These are phyloP conservation scores for Phytophthora citrophthora DNA, from an alignment of 352 stramenopile genomes.

Conservation along the genomic window DNA sequence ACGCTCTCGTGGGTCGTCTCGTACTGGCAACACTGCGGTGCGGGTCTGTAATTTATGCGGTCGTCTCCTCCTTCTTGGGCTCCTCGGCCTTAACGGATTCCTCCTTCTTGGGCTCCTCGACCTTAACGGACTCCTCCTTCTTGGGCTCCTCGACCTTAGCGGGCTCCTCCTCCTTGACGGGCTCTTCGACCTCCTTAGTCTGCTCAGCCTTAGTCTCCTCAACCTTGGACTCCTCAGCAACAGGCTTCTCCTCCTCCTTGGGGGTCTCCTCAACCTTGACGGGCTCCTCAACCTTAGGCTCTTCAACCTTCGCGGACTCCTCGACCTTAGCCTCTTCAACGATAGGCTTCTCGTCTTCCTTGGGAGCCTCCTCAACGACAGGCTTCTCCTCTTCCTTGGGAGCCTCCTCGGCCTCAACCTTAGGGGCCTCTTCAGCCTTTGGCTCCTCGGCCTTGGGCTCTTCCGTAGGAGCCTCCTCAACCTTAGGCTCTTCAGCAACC, in stretches of 20 bases:
- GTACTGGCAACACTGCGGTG: conserved; percentile 14
- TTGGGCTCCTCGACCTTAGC: conserved; percentile 16
- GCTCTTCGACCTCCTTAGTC: background rate
- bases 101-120: conserved; percentile 24
- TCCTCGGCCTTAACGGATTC: conserved; percentile 14
- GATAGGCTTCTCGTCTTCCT: background rate
- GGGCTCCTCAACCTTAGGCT: too few species aligned
- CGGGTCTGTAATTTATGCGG: conserved; percentile 31
- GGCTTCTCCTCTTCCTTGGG: conserved; percentile 4
- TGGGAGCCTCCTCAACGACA: conserved; percentile 2
- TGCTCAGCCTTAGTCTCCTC: conserved; percentile 2
- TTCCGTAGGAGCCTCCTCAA: background rate
- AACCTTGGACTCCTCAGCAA: conserved; percentile 12
- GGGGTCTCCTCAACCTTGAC: background rate
- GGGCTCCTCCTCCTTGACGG: conserved; percentile 14
- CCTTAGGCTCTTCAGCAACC: background rate
- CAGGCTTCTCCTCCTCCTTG: background rate
- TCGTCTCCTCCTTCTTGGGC: conserved; percentile 25
- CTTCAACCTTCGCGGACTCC: background rate
- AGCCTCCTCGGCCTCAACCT: conserved; percentile 6
- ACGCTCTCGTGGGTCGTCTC: conserved; percentile 29
- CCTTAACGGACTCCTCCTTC: conserved; percentile 21
- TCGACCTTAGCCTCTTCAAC: conserved; percentile 6
- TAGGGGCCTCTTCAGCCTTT: conserved; percentile 4
- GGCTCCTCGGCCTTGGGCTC: conserved; percentile 8